Conservation (phyloP, 257 asterid species). For the Cinchona pubescens region DNA sequence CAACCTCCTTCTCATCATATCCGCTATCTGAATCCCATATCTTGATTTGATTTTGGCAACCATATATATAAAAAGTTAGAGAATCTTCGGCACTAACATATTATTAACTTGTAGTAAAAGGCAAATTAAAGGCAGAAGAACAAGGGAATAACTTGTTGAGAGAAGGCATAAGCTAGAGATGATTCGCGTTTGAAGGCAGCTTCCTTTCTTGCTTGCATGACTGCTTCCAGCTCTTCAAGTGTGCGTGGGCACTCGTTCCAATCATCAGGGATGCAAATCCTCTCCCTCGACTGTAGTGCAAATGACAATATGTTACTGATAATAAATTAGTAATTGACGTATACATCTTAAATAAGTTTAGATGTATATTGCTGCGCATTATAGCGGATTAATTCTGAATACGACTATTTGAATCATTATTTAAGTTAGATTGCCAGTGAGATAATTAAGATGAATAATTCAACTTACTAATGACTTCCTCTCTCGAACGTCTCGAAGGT, state of each 20-base stretch:
- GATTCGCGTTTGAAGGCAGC: conserved; percentile 47
- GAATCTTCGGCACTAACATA: no score
- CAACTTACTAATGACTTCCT: conserved; percentile 47
- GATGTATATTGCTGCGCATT: no score
- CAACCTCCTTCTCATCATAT: conserved; percentile 24
- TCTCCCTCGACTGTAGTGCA: conserved; percentile 52
- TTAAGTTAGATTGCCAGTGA: background rate
- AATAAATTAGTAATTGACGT: no score
- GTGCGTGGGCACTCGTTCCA: conserved; percentile 81
- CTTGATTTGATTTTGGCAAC: conserved; percentile 22
- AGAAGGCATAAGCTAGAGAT: conserved; percentile 60
- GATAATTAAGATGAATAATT: background rate
- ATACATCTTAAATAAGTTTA: no score
- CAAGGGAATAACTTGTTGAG: conserved; percentile 41
- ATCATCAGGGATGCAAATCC: conserved; percentile 48
- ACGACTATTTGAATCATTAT: no score
- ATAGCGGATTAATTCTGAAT: no score
- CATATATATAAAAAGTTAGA: background rate
- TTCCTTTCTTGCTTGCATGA: conserved; percentile 68
- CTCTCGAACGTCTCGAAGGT: conserved; percentile 49
- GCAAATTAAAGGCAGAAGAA: background rate
- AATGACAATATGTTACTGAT: background rate
- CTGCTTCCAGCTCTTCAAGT: conserved; percentile 69
- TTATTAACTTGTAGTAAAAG: no score
- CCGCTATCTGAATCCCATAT: conserved; percentile 35